These are phyloP conservation scores for Acacia pycnantha DNA, from an alignment of 331 rosid species.

Conservation along the genomic window DNA sequence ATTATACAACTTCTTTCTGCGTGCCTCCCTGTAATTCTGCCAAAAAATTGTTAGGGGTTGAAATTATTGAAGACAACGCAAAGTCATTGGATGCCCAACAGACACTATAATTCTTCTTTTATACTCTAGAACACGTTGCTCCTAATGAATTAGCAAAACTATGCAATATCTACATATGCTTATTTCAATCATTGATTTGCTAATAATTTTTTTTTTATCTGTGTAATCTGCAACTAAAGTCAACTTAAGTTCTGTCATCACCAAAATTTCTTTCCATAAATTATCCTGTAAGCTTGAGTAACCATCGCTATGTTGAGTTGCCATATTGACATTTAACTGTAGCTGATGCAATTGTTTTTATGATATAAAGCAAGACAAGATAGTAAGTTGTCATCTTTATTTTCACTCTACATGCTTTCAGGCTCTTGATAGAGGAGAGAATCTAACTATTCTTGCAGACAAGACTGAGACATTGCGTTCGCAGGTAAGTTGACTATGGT, in stretches of 20 bases:
- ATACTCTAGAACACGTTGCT: neutral
- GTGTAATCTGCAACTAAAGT: neutral
- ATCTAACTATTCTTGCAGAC: constrained; percentile 50
- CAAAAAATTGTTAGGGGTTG: neutral
- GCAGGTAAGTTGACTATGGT: constrained; percentile 41
- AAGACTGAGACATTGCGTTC: constrained; percentile 58
- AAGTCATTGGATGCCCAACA: constrained; percentile 15
- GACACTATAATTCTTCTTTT: neutral
- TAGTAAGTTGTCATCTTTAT: neutral
- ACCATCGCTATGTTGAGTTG: neutral
- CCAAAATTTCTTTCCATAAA: neutral
- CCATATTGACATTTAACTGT: constrained; percentile 1
- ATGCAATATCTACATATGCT: constrained; percentile 1
- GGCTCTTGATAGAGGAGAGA: constrained; percentile 69
- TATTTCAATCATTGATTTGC: neutral
- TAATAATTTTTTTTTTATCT: neutral
- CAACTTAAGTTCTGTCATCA: neutral
- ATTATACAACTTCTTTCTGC: neutral
- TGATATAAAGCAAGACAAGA: neutral
- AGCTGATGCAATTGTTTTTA: neutral
- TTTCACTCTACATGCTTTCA: constrained; percentile 35
- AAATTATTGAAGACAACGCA: neutral
- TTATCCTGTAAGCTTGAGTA: neutral
- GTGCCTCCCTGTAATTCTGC: constrained; percentile 1
- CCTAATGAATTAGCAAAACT: neutral